Evolutionary conservation across 371 early-diverging fungal species (phyloP).

Genomic region (Zychaea mexicana): DNA sequence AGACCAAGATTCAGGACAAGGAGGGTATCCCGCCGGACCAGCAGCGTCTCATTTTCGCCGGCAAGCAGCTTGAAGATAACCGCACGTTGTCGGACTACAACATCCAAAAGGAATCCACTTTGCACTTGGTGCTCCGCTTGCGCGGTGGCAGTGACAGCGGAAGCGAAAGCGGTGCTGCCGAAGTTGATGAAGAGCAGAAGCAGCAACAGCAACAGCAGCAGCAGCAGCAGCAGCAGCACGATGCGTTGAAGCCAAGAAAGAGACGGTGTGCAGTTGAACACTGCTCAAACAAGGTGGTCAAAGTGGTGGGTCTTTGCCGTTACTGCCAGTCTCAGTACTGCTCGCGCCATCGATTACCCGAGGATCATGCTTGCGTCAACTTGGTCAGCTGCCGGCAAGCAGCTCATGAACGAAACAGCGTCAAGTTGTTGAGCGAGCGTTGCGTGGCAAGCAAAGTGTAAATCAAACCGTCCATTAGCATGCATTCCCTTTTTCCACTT

Average conservation of each 20-base stretch:
- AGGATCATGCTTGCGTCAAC: conserved; percentile 68
- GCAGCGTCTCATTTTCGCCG: conserved; percentile 99
- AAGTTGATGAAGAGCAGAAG: too few relatives aligned
- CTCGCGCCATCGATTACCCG: conserved; percentile 66
- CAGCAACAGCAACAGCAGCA: neutral
- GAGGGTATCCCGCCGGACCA: conserved; percentile 99
- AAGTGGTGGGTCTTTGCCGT: conserved; percentile 53
- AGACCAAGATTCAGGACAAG: conserved; percentile 95
- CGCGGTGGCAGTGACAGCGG: conserved; percentile 68
- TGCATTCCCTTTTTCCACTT: neutral
- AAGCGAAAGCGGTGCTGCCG: too few relatives aligned
- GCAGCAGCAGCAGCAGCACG: neutral
- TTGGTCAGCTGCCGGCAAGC: conserved; percentile 57
- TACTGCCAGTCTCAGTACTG: conserved; percentile 57
- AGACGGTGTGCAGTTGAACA: conserved; percentile 39
- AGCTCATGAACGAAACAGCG: conserved; percentile 54
- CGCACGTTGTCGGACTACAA: conserved; percentile 82
- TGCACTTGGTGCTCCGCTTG: conserved; percentile 94
- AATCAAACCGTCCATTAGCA: neutral
- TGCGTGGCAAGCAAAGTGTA: conserved; percentile 69
- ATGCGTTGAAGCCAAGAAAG: conserved; percentile 5
- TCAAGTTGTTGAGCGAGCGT: conserved; percentile 61
- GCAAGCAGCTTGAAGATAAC: conserved; percentile 98
- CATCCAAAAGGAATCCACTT: conserved; percentile 93
- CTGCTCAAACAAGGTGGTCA: conserved; percentile 43